Evolutionary conservation across 768 basidiomycete genomes (phyloP).

Genomic region (Mycena olivaceomarginata): DNA sequence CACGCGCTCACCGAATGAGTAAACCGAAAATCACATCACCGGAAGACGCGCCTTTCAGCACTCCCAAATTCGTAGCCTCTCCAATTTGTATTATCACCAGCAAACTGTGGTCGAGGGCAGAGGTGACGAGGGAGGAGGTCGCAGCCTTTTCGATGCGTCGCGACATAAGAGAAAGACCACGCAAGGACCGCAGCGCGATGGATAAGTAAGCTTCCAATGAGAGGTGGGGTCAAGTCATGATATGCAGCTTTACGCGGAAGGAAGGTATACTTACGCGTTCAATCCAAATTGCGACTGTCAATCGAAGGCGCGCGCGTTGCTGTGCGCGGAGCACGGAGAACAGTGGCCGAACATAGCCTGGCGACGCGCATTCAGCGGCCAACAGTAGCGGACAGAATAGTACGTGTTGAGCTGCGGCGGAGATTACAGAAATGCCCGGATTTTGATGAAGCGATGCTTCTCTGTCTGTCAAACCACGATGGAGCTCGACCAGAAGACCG

Average conservation of each 20-base stretch:
- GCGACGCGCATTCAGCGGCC: not conserved
- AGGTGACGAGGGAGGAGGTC: conserved; percentile 22
- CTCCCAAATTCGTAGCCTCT: conserved; percentile 28
- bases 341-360: no score
- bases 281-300: conserved; percentile 4
- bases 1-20: not conserved
- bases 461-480: no score
- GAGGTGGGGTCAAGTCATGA: not conserved
- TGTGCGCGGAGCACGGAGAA: conserved; percentile 8
- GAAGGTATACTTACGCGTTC: no score
- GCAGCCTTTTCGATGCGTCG: conserved; percentile 34
- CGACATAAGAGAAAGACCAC: conserved; percentile 30
- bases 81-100: conserved; percentile 35
- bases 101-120: conserved; percentile 34
- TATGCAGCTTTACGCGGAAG: not conserved
- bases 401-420: no score
- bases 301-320: not conserved
- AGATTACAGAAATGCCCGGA: no score
- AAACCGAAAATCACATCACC: not conserved
- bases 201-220: not conserved
- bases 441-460: no score
- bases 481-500: no score
- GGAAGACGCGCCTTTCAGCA: conserved; percentile 37
- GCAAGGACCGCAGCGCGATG: not conserved
- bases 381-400: no score